phyloP scores from a whole-genome alignment of 1,284 basidiomycete genomes.

The Trichosporon ovoides region DNA sequence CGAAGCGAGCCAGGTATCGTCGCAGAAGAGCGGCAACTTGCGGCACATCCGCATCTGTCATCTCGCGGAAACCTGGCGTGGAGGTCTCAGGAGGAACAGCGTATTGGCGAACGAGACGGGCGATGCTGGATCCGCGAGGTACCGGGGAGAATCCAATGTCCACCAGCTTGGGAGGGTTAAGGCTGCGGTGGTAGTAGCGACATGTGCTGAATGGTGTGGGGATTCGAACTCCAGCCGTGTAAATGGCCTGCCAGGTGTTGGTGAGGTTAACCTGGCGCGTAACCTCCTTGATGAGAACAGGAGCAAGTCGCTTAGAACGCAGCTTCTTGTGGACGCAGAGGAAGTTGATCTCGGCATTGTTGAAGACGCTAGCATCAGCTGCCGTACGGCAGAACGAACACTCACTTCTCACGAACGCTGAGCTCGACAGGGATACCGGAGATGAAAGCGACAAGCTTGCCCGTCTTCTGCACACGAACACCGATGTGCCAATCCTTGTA shows the following conservation, averaged over 20 bases:
- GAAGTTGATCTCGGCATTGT: constrained; percentile 90
- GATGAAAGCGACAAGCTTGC: constrained; percentile 97
- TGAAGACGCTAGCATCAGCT: constrained; percentile 56
- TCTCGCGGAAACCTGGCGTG: constrained; percentile 74
- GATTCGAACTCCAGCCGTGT: constrained; percentile 85
- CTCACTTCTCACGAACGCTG: constrained; percentile 72
- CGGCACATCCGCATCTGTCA: constrained; percentile 71
- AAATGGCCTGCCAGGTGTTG: constrained; percentile 94
- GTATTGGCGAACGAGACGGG: constrained; percentile 74
- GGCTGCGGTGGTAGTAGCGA: constrained; percentile 86
- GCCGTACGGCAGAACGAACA: constrained; percentile 9
- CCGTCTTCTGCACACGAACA: constrained; percentile 80
- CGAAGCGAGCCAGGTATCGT: constrained; percentile 79
- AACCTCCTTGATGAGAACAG: constrained; percentile 96
- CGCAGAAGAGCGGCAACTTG: constrained; percentile 69
- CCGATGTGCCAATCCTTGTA: constrained; percentile 92
- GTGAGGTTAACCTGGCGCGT: constrained; percentile 88
- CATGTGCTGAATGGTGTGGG: constrained; percentile 85
- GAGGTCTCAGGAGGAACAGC: constrained; percentile 56
- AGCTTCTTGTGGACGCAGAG: constrained; percentile 98
- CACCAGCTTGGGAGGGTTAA: constrained; percentile 88
- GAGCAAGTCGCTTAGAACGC: constrained; percentile 88
- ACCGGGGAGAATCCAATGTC: constrained; percentile 87
- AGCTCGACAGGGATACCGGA: constrained; percentile 82
- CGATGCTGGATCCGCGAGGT: constrained; percentile 75